Evolutionary conservation across 108 stramenopile species (phyloP).

Genomic region (Stephanodiscus minutulus): DNA sequence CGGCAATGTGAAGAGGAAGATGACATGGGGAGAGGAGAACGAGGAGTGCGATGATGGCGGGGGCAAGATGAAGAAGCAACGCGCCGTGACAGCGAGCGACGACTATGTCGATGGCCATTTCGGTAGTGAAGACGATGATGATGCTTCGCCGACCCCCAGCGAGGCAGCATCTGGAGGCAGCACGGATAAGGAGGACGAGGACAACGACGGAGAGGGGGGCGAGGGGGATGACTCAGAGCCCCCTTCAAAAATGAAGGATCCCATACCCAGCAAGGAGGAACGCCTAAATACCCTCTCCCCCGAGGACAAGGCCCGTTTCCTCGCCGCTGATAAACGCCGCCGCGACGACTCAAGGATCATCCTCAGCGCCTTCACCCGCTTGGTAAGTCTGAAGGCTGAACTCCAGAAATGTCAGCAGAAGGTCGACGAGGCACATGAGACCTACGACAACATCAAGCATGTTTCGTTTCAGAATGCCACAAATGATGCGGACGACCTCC

Average conservation of each 20-base stretch:
- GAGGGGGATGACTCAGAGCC: neutral
- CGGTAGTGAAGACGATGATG: too few relatives aligned
- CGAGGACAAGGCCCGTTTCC: constrained; percentile 19
- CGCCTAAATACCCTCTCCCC: constrained; percentile 12
- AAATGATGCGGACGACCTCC: constrained; percentile 28
- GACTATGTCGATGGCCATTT: too few relatives aligned
- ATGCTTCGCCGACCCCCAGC: too few relatives aligned
- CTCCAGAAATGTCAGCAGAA: constrained; percentile 23
- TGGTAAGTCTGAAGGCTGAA: constrained; percentile 32
- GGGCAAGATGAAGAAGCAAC: too few relatives aligned
- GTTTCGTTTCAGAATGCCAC: constrained; percentile 17
- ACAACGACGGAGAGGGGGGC: neutral
- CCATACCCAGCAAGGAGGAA: neutral
- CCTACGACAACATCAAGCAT: constrained; percentile 9
- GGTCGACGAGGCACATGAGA: constrained; percentile 24
- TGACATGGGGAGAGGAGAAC: too few relatives aligned
- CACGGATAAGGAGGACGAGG: too few relatives aligned
- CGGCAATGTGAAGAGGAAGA: too few relatives aligned
- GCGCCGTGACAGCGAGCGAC: too few relatives aligned
- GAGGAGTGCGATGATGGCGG: too few relatives aligned
- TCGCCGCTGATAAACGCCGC: constrained; percentile 25
- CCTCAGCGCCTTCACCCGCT: constrained; percentile 14
- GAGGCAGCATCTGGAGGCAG: too few relatives aligned
- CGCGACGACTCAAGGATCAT: constrained; percentile 29
- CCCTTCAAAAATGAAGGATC: neutral